phyloP scores from a whole-genome alignment of 1,284 basidiomycete species.

The Apiotrichum porosum region DNA sequence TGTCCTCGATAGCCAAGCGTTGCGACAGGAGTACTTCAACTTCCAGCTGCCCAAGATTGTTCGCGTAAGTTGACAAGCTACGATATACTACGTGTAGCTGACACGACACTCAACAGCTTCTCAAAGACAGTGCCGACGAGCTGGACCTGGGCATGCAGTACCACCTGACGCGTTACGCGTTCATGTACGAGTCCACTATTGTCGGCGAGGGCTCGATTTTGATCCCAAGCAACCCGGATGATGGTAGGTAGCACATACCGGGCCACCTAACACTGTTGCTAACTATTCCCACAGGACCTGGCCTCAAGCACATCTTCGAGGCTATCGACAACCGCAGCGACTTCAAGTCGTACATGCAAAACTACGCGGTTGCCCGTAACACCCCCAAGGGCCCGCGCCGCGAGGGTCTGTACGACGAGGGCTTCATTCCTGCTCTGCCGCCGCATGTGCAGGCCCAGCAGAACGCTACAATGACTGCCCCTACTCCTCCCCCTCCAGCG shows the following conservation, averaged over 20 bases:
- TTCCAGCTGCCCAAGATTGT: constrained; percentile 90
- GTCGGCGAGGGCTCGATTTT: constrained; percentile 81
- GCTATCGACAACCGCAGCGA: constrained; percentile 89
- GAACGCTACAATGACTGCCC: not conserved
- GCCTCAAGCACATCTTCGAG: constrained; percentile 81
- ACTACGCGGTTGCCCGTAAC: constrained; percentile 79
- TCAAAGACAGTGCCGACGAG: constrained; percentile 94
- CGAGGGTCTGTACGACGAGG: constrained; percentile 78
- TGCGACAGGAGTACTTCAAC: constrained; percentile 96
- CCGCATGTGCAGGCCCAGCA: constrained; percentile 9
- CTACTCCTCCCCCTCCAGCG: not conserved
- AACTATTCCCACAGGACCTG: constrained; percentile 49
- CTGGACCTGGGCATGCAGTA: constrained; percentile 96
- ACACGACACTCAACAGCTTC: constrained; percentile 56
- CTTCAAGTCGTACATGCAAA: constrained; percentile 96
- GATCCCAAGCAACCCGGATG: constrained; percentile 32
- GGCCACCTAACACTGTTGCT: no score
- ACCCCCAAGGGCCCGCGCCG: constrained; percentile 64
- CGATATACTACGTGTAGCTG: no score
- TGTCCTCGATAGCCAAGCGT: constrained; percentile 80
- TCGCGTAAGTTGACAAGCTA: constrained; percentile 61
- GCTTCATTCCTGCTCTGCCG: constrained; percentile 53
- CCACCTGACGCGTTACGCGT: constrained; percentile 90
- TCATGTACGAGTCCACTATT: constrained; percentile 84
- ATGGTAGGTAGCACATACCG: constrained; percentile 21